Base-by-base conservation (phyloP, 2,329 filamentous ascomycete genomes). In the Colletotrichum chlorophyti region DNA sequence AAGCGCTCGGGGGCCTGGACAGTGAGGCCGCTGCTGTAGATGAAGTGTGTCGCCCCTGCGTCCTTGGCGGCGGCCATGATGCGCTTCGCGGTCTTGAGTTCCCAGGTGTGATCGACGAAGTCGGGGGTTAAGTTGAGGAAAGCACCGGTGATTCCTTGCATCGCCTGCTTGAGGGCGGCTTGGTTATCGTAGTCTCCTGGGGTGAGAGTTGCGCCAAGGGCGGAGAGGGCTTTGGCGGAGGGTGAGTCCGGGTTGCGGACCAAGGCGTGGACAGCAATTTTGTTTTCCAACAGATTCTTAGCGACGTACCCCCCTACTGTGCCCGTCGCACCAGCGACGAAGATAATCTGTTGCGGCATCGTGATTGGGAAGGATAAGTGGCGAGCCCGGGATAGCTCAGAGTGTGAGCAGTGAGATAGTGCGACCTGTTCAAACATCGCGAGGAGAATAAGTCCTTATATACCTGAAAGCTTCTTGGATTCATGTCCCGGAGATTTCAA, bases 301-400 rank as follows among this genome's bases (percentile, higher is more conserved):
- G 71, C 67, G 23, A 78, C 57, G 9, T 72, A 68, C 4, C 68
- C 68, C 42, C 77, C 77, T 58, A 77, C 74, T 35, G 60, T 69
- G 24, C 77, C 76, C 1, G 77, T 79, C 6, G 72, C 74, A 47
- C 69, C 72, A 53, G 66, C 68, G 57, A 79, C 69, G 60, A 78
- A 79, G n/a, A 59, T 43, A 3, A 37, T 42, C 24, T 38, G 21
- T 6, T 26, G 38, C 19, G 53, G 15, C 38, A 52, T 57, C 24
- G 7, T 42, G 12, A 10, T 8, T 31, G 11, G 11, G 34, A 17
- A 26, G 8, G 19, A 6, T 24, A 17, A 4, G 15, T n/a, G 24
- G n/a, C n/a, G n/a, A n/a, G n/a, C n/a, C n/a, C n/a, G n/a, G n/a
- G n/a, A n/a, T 41, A 9, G 11, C 4, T 26, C 6, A 8, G 21